Conservation (phyloP, 345 rosid species). For the Isatis tinctoria region DNA sequence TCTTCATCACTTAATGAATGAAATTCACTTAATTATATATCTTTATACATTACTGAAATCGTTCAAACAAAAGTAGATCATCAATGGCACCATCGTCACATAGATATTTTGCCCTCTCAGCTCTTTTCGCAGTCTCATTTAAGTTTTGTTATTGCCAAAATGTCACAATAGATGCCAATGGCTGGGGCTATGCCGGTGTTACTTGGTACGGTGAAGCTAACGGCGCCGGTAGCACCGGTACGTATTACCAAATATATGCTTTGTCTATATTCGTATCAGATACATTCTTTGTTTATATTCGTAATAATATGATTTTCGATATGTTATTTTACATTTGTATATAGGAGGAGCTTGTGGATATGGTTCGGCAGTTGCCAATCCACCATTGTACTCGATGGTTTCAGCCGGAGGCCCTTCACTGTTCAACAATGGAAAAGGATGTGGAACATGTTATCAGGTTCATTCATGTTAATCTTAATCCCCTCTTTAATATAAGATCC, state of each 20-base stretch:
- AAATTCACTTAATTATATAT: background rate
- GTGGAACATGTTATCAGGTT: slow-evolving; percentile 77
- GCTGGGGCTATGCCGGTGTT: slow-evolving; percentile 44
- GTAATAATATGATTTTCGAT: background rate
- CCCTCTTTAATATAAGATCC: background rate
- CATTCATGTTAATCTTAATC: background rate
- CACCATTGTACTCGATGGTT: slow-evolving; percentile 45
- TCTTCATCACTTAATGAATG: background rate
- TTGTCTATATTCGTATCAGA: background rate
- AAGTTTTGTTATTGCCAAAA: slow-evolving; percentile 16
- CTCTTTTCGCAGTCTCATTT: background rate
- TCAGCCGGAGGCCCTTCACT: slow-evolving; percentile 61
- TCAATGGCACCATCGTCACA: slow-evolving; percentile 15
- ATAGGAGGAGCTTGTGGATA: slow-evolving; percentile 81
- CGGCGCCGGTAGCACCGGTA: slow-evolving; percentile 57
- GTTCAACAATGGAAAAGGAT: slow-evolving; percentile 52
- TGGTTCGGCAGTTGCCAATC: slow-evolving; percentile 33
- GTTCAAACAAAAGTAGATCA: background rate
- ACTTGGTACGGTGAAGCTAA: slow-evolving; percentile 60
- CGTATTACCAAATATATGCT: background rate
- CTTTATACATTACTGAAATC: background rate
- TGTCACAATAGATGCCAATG: background rate
- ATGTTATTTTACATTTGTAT: background rate
- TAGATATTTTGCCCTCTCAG: background rate
- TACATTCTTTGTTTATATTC: background rate